Conservation (phyloP, 1,139 yeast species). For the Candida frijolesensis region DNA sequence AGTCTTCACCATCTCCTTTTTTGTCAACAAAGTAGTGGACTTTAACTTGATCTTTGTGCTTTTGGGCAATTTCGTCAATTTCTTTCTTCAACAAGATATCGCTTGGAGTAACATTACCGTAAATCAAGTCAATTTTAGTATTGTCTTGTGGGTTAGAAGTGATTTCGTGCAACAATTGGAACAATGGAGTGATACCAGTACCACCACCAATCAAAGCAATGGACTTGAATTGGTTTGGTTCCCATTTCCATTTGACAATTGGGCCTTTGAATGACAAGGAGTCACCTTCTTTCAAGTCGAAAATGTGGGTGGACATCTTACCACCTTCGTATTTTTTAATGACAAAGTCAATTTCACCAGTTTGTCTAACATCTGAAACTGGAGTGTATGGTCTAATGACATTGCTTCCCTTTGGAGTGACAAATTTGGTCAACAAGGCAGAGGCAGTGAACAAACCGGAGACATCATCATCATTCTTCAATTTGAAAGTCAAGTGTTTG, state of each 20-base stretch:
- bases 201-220: conserved; percentile 96
- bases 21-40: conserved; percentile 76
- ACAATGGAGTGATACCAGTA: conserved; percentile 93
- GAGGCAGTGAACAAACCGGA: conserved; percentile 86
- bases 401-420: conserved; percentile 80
- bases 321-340: conserved; percentile 86
- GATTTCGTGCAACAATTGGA: conserved; percentile 82
- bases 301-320: conserved; percentile 78
- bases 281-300: conserved; percentile 73
- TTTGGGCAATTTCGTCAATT: conserved; percentile 66
- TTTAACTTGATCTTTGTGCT: conserved; percentile 66
- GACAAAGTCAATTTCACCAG: conserved; percentile 78
- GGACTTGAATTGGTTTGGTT: conserved; percentile 74
- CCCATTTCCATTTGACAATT: conserved; percentile 88
- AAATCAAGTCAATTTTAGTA: conserved; percentile 71
- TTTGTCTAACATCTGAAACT: conserved; percentile 63
- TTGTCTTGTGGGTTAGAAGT: conserved; percentile 73
- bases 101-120: conserved; percentile 76
- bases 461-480: conserved; percentile 66
- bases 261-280: conserved; percentile 94
- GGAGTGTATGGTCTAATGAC: conserved; percentile 98
- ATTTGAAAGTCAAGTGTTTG: conserved; percentile 69
- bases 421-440: conserved; percentile 76
- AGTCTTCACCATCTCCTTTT: conserved; percentile 53
- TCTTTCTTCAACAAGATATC: conserved; percentile 83